Evolutionary conservation across 2,329 filamentous ascomycete species (phyloP).

Genomic region (Pyricularia sp.): DNA sequence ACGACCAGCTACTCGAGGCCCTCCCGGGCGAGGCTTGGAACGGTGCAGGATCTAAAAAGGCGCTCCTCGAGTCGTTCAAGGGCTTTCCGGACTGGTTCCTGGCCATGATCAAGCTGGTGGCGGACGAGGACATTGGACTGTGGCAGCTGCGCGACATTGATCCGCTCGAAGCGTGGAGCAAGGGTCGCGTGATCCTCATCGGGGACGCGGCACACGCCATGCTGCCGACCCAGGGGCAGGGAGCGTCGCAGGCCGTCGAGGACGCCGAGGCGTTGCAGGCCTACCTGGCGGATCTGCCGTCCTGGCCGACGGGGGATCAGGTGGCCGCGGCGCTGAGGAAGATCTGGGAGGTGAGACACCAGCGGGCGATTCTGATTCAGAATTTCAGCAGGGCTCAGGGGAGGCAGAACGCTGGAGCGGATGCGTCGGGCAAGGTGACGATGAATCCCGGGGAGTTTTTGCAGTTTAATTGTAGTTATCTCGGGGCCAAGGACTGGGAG

Average conservation of each 20-base stretch:
- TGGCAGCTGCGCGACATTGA: conserved; percentile 36
- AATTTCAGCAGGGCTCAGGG: not conserved
- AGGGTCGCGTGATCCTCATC: conserved; percentile 12
- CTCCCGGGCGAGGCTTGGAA: not conserved
- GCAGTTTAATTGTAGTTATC: not conserved
- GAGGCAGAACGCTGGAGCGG: not conserved
- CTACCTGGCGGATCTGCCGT: not conserved
- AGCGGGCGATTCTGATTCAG: not conserved
- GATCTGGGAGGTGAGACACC: conserved; percentile 1
- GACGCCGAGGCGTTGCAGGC: conserved; percentile 27
- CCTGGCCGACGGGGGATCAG: not conserved
- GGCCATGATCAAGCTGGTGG: conserved; percentile 19
- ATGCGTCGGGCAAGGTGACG: not conserved
- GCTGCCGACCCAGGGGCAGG: conserved; percentile 32
- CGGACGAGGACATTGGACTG: conserved; percentile 21
- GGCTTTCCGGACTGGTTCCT: conserved; percentile 31
- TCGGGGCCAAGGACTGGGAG: not conserved
- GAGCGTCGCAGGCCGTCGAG: conserved; percentile 30
- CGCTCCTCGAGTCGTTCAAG: conserved; percentile 26
- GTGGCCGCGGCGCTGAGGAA: not conserved
- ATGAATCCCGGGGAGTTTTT: not conserved
- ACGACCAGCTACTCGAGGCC: not conserved
- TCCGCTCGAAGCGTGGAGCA: conserved; percentile 26
- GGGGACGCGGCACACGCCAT: conserved; percentile 16
- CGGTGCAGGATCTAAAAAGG: conserved; percentile 12